Evolutionary conservation across 176 grass and related monocot species (phyloP).

Genomic region (Carex kokanica): DNA sequence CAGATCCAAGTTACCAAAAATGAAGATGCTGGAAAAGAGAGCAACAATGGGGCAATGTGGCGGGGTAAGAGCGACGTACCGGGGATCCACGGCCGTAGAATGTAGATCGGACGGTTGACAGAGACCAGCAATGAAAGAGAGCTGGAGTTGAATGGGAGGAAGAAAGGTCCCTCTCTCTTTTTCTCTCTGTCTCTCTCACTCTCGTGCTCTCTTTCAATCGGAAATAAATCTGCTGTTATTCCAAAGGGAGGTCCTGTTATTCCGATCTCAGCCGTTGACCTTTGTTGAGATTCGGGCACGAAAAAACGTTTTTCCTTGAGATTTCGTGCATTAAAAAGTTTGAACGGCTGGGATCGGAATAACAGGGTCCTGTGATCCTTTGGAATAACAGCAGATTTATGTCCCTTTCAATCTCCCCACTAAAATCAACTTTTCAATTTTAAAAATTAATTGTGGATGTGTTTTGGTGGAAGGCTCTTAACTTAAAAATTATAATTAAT

Average conservation of each 20-base stretch:
- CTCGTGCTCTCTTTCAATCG: slow-evolving; percentile 2
- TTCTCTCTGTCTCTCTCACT: background rate
- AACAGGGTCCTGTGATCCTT: too few relatives aligned
- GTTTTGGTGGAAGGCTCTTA: background rate
- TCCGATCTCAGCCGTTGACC: too few relatives aligned
- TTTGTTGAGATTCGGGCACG: too few relatives aligned
- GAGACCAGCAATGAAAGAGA: slow-evolving; percentile 28
- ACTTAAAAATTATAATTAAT: background rate
- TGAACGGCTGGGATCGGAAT: too few relatives aligned
- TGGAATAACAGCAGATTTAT: too few relatives aligned
- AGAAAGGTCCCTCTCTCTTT: background rate
- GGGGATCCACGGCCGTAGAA: background rate
- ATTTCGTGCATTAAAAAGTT: too few relatives aligned
- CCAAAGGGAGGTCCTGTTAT: too few relatives aligned
- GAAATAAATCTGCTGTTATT: too few relatives aligned
- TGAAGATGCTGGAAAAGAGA: slow-evolving; percentile 18
- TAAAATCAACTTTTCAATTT: slow-evolving; percentile 2
- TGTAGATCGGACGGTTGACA: slow-evolving; percentile 30
- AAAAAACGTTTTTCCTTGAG: too few relatives aligned
- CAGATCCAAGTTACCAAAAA: slow-evolving; percentile 20
- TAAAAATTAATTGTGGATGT: background rate
- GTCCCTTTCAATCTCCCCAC: slow-evolving; percentile 11
- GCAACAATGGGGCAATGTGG: slow-evolving; percentile 7
- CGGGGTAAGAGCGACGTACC: background rate
- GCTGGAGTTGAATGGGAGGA: background rate